phyloP scores from a whole-genome alignment of 2,329 filamentous ascomycete species.

The Ophiostoma sp. region DNA sequence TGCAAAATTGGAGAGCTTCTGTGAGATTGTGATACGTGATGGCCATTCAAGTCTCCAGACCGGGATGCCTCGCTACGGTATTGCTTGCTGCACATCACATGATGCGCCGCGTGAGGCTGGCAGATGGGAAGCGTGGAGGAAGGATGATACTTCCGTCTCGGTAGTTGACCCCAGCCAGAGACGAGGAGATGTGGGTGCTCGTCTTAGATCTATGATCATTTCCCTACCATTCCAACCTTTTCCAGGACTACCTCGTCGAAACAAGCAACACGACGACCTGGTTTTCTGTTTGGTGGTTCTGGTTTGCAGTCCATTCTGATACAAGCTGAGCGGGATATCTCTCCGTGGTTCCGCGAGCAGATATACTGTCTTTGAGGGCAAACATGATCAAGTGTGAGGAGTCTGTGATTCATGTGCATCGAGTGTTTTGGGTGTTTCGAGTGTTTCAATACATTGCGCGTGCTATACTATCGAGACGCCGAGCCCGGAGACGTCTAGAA shows the following conservation, averaged over 20 bases:
- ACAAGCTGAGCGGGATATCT: neutral
- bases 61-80: neutral
- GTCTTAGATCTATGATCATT: neutral
- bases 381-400: neutral
- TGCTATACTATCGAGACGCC: neutral
- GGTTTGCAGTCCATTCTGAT: neutral
- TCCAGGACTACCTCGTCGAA: neutral
- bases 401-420: neutral
- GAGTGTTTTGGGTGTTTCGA: neutral
- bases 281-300: neutral
- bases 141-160: neutral
- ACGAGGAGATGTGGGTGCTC: neutral
- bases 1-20: neutral
- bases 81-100: neutral
- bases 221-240: neutral
- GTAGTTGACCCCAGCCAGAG: neutral
- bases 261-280: neutral
- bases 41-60: neutral
- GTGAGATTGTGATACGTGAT: neutral
- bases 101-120: neutral
- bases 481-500: neutral
- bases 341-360: neutral
- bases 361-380: neutral
- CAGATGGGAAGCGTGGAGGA: neutral
- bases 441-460: neutral